phyloP scores from a whole-genome alignment of 1,139 yeast genomes.

The Nakaseomyces sp. region DNA sequence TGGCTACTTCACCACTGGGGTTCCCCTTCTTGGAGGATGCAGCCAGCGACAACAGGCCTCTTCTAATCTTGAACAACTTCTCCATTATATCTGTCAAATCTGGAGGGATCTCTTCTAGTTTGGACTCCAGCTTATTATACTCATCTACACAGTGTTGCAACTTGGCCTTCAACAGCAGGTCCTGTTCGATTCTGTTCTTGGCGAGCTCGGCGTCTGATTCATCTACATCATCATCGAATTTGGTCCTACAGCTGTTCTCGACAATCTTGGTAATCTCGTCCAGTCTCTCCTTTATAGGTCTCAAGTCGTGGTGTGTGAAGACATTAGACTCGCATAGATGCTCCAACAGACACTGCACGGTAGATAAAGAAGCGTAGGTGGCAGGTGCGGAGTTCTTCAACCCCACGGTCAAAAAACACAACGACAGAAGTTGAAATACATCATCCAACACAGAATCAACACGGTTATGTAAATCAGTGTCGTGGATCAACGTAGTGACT shows the following conservation, averaged over 20 bases:
- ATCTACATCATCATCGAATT: conserved; percentile 31
- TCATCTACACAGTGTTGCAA: conserved; percentile 49
- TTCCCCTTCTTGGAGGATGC: conserved; percentile 29
- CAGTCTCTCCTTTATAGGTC: conserved; percentile 64
- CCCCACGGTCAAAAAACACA: conserved; percentile 87
- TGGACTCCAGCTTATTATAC: conserved; percentile 43
- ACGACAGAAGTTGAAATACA: conserved; percentile 73
- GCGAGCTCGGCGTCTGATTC: conserved; percentile 27
- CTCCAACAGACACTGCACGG: conserved; percentile 71
- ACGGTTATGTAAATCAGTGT: conserved; percentile 29
- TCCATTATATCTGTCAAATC: conserved; percentile 46
- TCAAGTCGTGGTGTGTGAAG: conserved; percentile 73
- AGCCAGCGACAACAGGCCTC: conserved; percentile 44
- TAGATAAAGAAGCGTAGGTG: conserved; percentile 77
- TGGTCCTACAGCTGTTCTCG: conserved; percentile 35
- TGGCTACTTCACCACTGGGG: conserved; percentile 8
- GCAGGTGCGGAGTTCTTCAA: conserved; percentile 86
- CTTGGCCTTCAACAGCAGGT: conserved; percentile 48
- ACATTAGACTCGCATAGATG: conserved; percentile 76
- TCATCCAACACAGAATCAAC: conserved; percentile 79
- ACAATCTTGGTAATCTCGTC: conserved; percentile 60
- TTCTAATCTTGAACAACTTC: conserved; percentile 45
- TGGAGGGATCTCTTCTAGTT: conserved; percentile 49
- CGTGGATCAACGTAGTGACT: conserved; percentile 27
- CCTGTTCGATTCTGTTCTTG: conserved; percentile 44